Conservation (phyloP, 1,139 yeast species). For the Kurtzmaniella quercitrusa region DNA sequence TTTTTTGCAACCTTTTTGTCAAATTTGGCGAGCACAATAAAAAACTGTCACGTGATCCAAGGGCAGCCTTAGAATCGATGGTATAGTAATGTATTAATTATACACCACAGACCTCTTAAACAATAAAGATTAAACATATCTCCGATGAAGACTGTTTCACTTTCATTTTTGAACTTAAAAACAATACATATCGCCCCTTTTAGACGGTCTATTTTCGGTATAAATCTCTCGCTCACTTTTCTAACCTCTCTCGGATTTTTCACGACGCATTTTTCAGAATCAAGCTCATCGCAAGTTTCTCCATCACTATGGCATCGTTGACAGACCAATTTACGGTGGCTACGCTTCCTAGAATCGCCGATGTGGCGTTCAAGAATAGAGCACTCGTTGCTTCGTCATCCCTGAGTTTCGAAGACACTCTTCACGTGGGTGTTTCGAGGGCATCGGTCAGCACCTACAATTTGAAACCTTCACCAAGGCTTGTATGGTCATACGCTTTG, state of each 20-base stretch:
- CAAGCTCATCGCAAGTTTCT: not conserved
- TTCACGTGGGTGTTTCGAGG: conserved; percentile 70
- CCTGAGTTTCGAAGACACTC: conserved; percentile 22
- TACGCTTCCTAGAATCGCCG: conserved; percentile 40
- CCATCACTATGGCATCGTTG: conserved; percentile 15
- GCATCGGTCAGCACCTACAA: conserved; percentile 70
- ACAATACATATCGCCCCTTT: no score
- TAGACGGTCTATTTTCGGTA: no score
- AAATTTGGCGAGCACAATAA: no score
- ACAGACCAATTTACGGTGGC: conserved; percentile 37
- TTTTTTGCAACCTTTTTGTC: no score
- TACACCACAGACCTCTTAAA: no score
- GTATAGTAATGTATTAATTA: no score
- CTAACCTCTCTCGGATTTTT: not conserved
- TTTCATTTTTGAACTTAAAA: no score
- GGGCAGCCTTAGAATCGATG: no score
- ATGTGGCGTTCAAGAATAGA: conserved; percentile 25
- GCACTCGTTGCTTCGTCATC: conserved; percentile 28
- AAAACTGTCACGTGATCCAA: no score
- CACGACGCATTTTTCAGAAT: not conserved
- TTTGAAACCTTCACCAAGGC: conserved; percentile 75
- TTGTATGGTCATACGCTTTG: conserved; percentile 69
- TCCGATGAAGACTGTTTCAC: no score
- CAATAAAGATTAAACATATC: no score
- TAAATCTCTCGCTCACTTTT: no score